Conservation (phyloP, 139 green algal species). For the Chlorella ohadii region DNA sequence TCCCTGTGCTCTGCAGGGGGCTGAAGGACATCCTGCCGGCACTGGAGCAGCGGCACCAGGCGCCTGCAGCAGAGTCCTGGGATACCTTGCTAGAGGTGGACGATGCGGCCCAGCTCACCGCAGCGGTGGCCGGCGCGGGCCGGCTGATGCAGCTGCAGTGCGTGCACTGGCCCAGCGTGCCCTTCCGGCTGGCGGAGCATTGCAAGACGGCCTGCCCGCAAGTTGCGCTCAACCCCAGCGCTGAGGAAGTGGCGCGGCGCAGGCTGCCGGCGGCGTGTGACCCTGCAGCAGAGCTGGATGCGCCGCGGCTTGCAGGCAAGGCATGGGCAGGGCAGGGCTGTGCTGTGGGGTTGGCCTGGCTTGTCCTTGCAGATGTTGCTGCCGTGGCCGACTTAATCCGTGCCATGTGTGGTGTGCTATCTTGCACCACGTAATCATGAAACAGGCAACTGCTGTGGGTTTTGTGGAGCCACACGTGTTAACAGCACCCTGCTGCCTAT, state of each 20-base stretch:
- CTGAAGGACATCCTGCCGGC: constrained; percentile 6
- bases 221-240: constrained; percentile 12
- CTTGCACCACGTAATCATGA: too few relatives aligned
- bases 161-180: constrained; percentile 25
- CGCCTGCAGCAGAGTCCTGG: constrained; percentile 5
- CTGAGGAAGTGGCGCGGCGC: not conserved
- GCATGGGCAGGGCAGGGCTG: too few relatives aligned
- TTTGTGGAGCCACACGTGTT: too few relatives aligned
- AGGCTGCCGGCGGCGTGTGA: constrained; percentile 7
- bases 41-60: not conserved
- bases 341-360: too few relatives aligned
- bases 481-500: too few relatives aligned
- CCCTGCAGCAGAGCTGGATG: not conserved
- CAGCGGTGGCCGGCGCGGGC: not conserved
- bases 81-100: constrained; percentile 5
- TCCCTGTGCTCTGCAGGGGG: not conserved
- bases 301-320: constrained; percentile 10
- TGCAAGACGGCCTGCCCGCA: not conserved
- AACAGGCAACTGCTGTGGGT: too few relatives aligned
- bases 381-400: too few relatives aligned
- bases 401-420: too few relatives aligned
- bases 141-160: constrained; percentile 20
- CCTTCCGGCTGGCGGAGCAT: not conserved
- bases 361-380: too few relatives aligned
- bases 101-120: not conserved